Evolutionary conservation across 2,329 filamentous ascomycete genomes (phyloP).

Genomic region (Chaetothyriales sp.): DNA sequence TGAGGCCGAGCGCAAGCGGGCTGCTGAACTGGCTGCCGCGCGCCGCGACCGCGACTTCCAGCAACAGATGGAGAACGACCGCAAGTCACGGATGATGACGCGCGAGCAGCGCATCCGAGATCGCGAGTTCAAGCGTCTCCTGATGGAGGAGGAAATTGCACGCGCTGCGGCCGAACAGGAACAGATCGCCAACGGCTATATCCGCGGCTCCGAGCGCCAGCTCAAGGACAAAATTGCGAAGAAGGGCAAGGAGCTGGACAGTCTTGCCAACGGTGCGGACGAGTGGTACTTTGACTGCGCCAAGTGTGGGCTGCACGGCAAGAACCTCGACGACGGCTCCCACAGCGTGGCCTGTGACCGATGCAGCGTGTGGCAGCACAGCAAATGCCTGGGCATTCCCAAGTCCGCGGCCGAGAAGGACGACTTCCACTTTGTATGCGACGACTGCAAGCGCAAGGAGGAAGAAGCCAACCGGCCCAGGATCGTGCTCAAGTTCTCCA

Average conservation of each 20-base stretch:
- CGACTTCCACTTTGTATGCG: conserved; percentile 78
- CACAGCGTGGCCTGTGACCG: conserved; percentile 88
- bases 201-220: conserved; percentile 60
- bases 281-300: conserved; percentile 90
- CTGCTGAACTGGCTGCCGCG: conserved; percentile 48
- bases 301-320: conserved; percentile 73
- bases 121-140: conserved; percentile 65
- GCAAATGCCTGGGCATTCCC: conserved; percentile 70
- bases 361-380: conserved; percentile 95
- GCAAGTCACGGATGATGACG: conserved; percentile 65
- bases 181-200: conserved; percentile 39
- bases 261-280: conserved; percentile 58
- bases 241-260: conserved; percentile 59
- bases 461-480: conserved; percentile 48
- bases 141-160: conserved; percentile 70
- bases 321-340: conserved; percentile 77
- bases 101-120: conserved; percentile 75
- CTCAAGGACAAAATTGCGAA: conserved; percentile 70
- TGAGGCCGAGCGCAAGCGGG: conserved; percentile 53
- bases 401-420: conserved; percentile 66
- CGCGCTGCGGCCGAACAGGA: conserved; percentile 63
- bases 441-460: conserved; percentile 55
- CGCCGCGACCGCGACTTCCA: conserved; percentile 43
- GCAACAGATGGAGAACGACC: conserved; percentile 55
- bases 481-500: conserved; percentile 41